Conservation (phyloP, 345 rosid genomes). For the Eucalyptus caleyi region DNA sequence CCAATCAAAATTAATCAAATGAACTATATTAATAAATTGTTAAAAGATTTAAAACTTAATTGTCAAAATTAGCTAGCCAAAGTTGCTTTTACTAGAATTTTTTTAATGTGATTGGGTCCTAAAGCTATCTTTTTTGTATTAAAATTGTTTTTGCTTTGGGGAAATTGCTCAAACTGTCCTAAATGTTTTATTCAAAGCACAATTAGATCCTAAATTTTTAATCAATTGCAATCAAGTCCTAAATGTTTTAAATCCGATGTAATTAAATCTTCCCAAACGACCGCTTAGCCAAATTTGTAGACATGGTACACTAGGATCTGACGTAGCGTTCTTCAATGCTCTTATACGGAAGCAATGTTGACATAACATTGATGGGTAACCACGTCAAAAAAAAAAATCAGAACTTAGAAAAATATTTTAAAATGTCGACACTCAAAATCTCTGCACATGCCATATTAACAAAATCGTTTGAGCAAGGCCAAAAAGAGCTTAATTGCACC, state of each 20-base stretch:
- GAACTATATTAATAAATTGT: too few relatives aligned
- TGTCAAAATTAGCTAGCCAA: too few relatives aligned
- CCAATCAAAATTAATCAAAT: too few relatives aligned
- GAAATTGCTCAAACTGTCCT: too few relatives aligned
- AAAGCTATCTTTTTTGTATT: too few relatives aligned
- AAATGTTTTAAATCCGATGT: not conserved
- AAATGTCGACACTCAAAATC: not conserved
- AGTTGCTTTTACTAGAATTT: too few relatives aligned
- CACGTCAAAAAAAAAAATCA: accelerated
- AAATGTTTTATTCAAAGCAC: too few relatives aligned
- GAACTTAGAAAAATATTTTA: not conserved
- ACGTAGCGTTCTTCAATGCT: not conserved
- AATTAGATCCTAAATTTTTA: too few relatives aligned
- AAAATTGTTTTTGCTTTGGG: too few relatives aligned
- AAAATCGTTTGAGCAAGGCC: not conserved
- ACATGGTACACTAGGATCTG: not conserved
- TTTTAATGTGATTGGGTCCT: too few relatives aligned
- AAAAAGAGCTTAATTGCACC: accelerated
- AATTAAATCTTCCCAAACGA: too few relatives aligned
- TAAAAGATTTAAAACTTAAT: too few relatives aligned
- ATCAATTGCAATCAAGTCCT: not conserved
- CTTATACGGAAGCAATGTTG: not conserved
- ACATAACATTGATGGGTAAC: not conserved
- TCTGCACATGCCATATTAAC: not conserved
- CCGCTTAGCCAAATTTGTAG: not conserved